phyloP scores from a whole-genome alignment of 1,139 yeast genomes.

The Candida sp. region DNA sequence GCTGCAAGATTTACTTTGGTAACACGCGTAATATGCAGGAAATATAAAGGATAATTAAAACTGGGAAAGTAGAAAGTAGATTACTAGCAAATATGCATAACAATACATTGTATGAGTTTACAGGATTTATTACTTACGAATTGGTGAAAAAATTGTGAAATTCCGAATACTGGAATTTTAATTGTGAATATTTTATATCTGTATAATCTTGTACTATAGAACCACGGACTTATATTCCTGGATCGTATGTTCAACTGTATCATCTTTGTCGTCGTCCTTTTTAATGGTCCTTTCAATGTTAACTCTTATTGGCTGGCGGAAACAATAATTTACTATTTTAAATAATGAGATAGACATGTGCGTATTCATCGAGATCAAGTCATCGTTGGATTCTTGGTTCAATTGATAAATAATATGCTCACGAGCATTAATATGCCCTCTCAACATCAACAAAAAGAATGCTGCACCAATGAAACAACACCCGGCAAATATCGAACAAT shows the following conservation, averaged over 20 bases:
- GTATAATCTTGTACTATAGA: too few relatives aligned
- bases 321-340: background rate
- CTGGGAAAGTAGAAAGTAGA: too few relatives aligned
- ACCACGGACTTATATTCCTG: background rate
- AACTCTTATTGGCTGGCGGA: background rate
- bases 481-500: conserved; percentile 55
- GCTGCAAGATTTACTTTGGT: too few relatives aligned
- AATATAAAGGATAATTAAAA: too few relatives aligned
- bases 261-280: background rate
- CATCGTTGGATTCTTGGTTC: background rate
- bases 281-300: background rate
- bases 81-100: too few relatives aligned
- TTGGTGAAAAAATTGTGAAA: too few relatives aligned
- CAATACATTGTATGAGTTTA: too few relatives aligned
- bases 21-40: too few relatives aligned
- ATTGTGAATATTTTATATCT: too few relatives aligned
- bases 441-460: conserved; percentile 28
- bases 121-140: too few relatives aligned
- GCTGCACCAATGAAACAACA: conserved; percentile 44
- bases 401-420: conserved; percentile 15
- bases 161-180: too few relatives aligned
- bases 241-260: background rate
- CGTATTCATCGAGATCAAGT: background rate
- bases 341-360: background rate
- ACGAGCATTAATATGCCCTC: conserved; percentile 51